Conservation (phyloP, 2,329 filamentous ascomycete species). For the Penicillium sclerotigenum region DNA sequence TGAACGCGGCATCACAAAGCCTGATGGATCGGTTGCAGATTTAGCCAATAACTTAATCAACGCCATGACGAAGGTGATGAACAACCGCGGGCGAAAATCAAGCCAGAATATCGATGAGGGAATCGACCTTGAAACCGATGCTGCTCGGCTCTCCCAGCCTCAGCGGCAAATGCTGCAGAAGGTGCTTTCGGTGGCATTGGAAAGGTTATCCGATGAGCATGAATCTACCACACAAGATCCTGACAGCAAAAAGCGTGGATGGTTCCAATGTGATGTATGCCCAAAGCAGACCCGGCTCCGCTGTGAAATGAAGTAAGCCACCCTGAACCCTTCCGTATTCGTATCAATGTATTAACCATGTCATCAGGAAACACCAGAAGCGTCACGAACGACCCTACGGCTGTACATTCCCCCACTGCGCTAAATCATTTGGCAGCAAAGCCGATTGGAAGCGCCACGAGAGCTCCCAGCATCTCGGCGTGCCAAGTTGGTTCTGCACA, state of each 20-base stretch:
- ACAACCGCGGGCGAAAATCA: slow-evolving; percentile 23
- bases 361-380: slow-evolving; percentile 74
- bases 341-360: background rate
- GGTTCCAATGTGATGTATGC: slow-evolving; percentile 33
- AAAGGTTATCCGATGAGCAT: slow-evolving; percentile 23
- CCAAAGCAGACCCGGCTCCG: slow-evolving; percentile 31
- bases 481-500: slow-evolving; percentile 70
- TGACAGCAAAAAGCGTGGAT: slow-evolving; percentile 22
- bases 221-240: background rate
- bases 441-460: slow-evolving; percentile 95
- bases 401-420: slow-evolving; percentile 70
- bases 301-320: slow-evolving; percentile 39
- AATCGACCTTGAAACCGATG: slow-evolving; percentile 19
- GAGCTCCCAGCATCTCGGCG: slow-evolving; percentile 69
- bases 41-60: slow-evolving; percentile 34
- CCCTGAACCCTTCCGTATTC: background rate
- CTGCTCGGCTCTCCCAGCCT: slow-evolving; percentile 23
- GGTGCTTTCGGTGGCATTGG: slow-evolving; percentile 30
- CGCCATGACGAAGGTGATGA: slow-evolving; percentile 34
- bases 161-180: slow-evolving; percentile 35
- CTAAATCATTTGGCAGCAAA: slow-evolving; percentile 80
- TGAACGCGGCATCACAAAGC: slow-evolving; percentile 11
- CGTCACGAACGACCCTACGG: slow-evolving; percentile 77
- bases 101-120: slow-evolving; percentile 23
- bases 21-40: slow-evolving; percentile 27